Evolutionary conservation across 164 flowering plant species (phyloP).

Genomic region (Buxus sempervirens): DNA sequence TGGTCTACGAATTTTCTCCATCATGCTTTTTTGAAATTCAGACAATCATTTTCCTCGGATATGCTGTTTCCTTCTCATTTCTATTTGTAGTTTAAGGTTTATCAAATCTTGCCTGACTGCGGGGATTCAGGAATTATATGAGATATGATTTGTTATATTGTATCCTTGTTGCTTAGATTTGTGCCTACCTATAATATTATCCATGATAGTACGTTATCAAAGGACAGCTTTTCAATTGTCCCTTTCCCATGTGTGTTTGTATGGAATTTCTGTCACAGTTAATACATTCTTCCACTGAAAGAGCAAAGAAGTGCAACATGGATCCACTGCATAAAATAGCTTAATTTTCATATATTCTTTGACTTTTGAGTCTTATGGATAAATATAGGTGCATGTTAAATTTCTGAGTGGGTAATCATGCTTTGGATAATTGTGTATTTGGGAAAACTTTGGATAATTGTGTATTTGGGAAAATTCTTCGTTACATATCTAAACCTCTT

Average conservation of each 20-base stretch:
- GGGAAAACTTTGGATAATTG: too few species aligned
- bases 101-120: constrained; percentile 17
- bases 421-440: too few species aligned
- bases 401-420: too few species aligned
- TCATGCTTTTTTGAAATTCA: constrained; percentile 29
- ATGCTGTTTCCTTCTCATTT: constrained; percentile 28
- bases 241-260: not conserved
- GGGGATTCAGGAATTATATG: constrained; percentile 20
- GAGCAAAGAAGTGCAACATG: too few species aligned
- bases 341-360: too few species aligned
- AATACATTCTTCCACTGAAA: not conserved
- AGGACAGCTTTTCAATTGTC: constrained; percentile 8
- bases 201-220: too few species aligned
- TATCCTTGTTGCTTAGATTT: constrained; percentile 20
- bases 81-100: constrained; percentile 16
- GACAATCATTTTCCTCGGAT: constrained; percentile 22
- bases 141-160: constrained; percentile 24
- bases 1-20: constrained; percentile 29
- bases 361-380: too few species aligned
- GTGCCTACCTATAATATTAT: not conserved
- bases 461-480: too few species aligned
- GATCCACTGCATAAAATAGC: too few species aligned
- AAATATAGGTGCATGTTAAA: too few species aligned
- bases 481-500: too few species aligned
- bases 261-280: not conserved